Evolutionary conservation across 805 yeast genomes (phyloP), one percentile per base, ranked within the genome.

Genomic region (Saccharomycopsis fermentans): DNA sequence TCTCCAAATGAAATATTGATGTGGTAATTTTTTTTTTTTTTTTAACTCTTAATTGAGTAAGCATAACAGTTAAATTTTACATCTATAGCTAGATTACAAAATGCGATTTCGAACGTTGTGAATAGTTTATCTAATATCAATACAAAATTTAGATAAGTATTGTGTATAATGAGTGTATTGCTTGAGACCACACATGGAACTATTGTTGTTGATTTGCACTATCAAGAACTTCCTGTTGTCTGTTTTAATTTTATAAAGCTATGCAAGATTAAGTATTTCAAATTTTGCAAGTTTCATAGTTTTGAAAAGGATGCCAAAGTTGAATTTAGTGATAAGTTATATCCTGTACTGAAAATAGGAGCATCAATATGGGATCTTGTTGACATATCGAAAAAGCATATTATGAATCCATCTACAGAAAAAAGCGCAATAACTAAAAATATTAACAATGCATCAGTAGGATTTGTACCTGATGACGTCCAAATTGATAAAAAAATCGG

Each of bases 261-360:
- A 12, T 81, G 87, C 70, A 73, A 77, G 64, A 63, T 72, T 40
- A 75, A 78, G 58, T 79, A 77, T 68, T 83, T 73, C 69, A 76
- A 81, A 52, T 79, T 77, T 63, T 68, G 77, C 17, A 82, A 83
- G 5, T 76, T 83, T 57, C 71, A 72, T 65, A 72, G 76, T 59
- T 64, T 82, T 4, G 71, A 71, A 48, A 69, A 67, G 55, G 76
- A 76, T 62, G 69, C 66, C 34, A 60, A 71, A 0, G 74, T 74
- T 3, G 77, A 76, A 55, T 65, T 75, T 51, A 87, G 86, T 1
- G 78, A 78, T 58, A 81, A 83, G 3, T 36, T 68, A 16, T 79
- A 69, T 59, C 83, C 82, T 0, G 35, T 66, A 1, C 19, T 29
- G 4, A 60, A 48, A 26, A 8, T 5, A 17, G 60, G 60, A 35